A percentile compares a stretch with the other conserved stretches of the same genome.
Conservation (phyloP, 2,329 filamentous ascomycete genomes). For the Emmonsiellopsis sp. region DNA sequence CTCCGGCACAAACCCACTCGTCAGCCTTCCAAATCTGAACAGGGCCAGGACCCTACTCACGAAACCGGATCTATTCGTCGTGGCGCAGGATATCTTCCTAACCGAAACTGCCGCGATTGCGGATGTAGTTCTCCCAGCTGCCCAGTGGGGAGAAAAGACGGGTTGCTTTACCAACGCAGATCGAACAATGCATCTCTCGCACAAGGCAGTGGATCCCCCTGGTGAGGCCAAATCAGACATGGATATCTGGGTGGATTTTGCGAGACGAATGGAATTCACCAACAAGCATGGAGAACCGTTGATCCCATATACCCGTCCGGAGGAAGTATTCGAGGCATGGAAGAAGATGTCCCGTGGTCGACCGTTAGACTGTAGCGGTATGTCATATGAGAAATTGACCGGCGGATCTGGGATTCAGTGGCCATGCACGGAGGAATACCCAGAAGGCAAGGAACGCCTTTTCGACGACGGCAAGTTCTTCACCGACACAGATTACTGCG, state of each 20-base stretch:
- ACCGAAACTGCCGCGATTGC: constrained; percentile 29
- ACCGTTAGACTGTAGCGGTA: constrained; percentile 26
- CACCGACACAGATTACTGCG: constrained; percentile 27
- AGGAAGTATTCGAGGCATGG: constrained; percentile 30
- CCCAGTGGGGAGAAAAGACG: constrained; percentile 31
- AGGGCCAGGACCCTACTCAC: constrained; percentile 22
- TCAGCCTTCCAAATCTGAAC: constrained; percentile 27
- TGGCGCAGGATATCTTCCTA: constrained; percentile 29
- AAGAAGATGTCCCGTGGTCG: constrained; percentile 24
- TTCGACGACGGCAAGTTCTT: constrained; percentile 26
- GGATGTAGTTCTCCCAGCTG: constrained; percentile 29
- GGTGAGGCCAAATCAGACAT: constrained; percentile 27
- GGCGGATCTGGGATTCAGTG: constrained; percentile 30
- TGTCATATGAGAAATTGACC: constrained; percentile 26
- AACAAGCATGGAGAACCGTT: constrained; percentile 24
- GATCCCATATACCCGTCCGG: constrained; percentile 19
- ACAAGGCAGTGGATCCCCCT: constrained; percentile 30
- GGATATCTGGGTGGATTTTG: constrained; percentile 28
- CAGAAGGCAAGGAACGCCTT: constrained; percentile 25
- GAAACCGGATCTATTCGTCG: constrained; percentile 23
- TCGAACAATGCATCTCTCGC: constrained; percentile 28
- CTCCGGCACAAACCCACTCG: constrained; percentile 29
- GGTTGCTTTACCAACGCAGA: constrained; percentile 32
- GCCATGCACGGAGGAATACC: constrained; percentile 26
- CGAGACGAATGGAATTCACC: constrained; percentile 24